phyloP scores from a whole-genome alignment of 176 grass and related monocot species.

The Oryza glaberrima region DNA sequence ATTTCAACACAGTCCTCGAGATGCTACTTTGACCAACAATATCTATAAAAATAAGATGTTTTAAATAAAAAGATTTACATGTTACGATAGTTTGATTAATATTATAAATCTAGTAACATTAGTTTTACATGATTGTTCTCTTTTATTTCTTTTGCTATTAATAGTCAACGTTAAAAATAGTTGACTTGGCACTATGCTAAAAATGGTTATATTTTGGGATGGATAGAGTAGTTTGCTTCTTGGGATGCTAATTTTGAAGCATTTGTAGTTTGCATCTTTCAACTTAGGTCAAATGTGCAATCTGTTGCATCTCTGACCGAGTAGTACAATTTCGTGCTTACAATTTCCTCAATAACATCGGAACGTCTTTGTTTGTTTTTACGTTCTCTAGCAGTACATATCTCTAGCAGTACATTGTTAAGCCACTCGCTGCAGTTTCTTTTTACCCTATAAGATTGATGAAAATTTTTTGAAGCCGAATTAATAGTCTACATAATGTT shows the following conservation, averaged over 20 bases:
- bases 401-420: background rate
- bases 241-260: conserved; percentile 17
- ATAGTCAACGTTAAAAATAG: too few species aligned
- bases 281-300: conserved; percentile 29
- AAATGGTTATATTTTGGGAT: too few species aligned
- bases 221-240: too few species aligned
- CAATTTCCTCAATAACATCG: background rate
- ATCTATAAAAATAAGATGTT: too few species aligned
- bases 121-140: too few species aligned
- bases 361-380: conserved; percentile 4
- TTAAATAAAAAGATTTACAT: too few species aligned
- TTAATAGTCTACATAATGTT: background rate
- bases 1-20: too few species aligned
- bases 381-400: background rate
- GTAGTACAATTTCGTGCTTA: conserved; percentile 9
- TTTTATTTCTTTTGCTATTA: too few species aligned
- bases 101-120: too few species aligned
- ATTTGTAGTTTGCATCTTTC: background rate
- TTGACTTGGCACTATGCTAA: too few species aligned
- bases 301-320: background rate
- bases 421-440: background rate
- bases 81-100: too few species aligned
- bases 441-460: conserved; percentile 12
- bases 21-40: too few species aligned
- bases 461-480: background rate